A percentile compares a stretch with the other conserved stretches of the same genome.
phyloP scores from a whole-genome alignment of 768 basidiomycete genomes.

The Chalciporus pseudorubinellus region DNA sequence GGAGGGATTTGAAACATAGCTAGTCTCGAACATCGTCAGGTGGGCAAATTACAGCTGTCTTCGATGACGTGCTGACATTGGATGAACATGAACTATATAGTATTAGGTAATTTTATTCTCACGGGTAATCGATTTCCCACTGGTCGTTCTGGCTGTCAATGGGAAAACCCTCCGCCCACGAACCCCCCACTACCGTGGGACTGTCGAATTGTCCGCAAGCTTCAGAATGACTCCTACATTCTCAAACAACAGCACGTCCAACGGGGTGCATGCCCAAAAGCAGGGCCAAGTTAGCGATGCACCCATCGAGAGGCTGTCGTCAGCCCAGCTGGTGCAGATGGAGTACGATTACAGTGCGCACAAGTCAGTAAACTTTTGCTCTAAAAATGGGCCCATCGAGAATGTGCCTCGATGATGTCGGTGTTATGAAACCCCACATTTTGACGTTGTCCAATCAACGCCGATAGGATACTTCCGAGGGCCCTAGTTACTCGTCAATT shows the following conservation, averaged over 20 bases:
- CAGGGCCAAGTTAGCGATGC: constrained; percentile 8
- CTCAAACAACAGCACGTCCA: constrained; percentile 14
- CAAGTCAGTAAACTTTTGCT: constrained; percentile 65
- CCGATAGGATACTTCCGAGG: constrained; percentile 12
- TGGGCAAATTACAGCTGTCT: too few species aligned
- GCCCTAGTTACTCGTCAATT: constrained; percentile 21
- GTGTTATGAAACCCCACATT: constrained; percentile 3
- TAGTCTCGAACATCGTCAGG: too few species aligned
- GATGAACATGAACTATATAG: too few species aligned
- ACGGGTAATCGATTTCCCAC: too few species aligned
- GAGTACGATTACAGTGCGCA: constrained; percentile 85
- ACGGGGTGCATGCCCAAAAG: constrained; percentile 12
- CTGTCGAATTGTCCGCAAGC: neutral
- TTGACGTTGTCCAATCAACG: constrained; percentile 20
- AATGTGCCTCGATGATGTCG: constrained; percentile 23
- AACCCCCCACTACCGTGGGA: too few species aligned
- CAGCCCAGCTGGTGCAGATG: constrained; percentile 71
- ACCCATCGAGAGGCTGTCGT: constrained; percentile 38
- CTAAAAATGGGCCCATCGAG: neutral
- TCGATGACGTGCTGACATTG: too few species aligned
- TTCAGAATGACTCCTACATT: constrained; percentile 22
- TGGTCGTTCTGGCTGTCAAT: too few species aligned
- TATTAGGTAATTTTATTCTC: too few species aligned
- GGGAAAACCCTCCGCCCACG: too few species aligned
- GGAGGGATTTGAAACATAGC: too few species aligned